Evolutionary conservation across 352 stramenopile species (phyloP), one percentile per base, ranked within the genome.

Genomic region (Pythium volutum): DNA sequence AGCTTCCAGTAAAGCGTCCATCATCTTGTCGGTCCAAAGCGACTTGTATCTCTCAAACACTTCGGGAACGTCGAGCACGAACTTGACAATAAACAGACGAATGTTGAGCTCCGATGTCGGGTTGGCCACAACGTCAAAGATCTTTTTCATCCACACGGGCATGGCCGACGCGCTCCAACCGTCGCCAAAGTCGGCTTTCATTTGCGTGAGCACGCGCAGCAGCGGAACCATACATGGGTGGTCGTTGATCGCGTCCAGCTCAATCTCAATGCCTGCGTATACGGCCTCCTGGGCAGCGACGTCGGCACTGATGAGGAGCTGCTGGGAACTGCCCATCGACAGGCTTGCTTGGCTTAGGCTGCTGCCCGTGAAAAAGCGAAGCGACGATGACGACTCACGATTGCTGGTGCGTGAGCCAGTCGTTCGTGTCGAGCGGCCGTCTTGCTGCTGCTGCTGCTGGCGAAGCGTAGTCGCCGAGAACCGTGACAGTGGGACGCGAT

Each of bases 121-220:
- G 31, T 84, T 67, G 4, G 68, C 33, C 1, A 87, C 66, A 12
- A 89, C 71, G 26, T 77, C 64, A 46, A 74, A 87, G 6, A 95
- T 64, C 55, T 85, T 91, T 18, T 82, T 77, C 82, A 95, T 95
- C 86, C 86, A 95, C 12, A 66, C 70, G 22, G 83, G 86, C 83
- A 92, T 91, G 2, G 36, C n/a, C 4, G 59, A 70, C 15, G 55
- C 41, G 3, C 62, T 57, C 86, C 86, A 95, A 14, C 57, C 73
- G 14, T 58, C 64, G 14, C 76, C 70, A 62, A 92, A 95, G 36
- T 91, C 78, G 8, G 52, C 52, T 57, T 93, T 85, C 77, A 95
- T 92, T 57, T 89, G 70, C 29, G 90, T 62, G n/a, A 95, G 64
- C 12, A 88, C 78, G 10, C 83, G 74, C 36, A 93, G 22, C 15